Percentiles rank a stretch among this genome's conserved stretches.
Evolutionary conservation across 2,329 filamentous ascomycete genomes (phyloP).

Genomic region (Aspergillus sp.): DNA sequence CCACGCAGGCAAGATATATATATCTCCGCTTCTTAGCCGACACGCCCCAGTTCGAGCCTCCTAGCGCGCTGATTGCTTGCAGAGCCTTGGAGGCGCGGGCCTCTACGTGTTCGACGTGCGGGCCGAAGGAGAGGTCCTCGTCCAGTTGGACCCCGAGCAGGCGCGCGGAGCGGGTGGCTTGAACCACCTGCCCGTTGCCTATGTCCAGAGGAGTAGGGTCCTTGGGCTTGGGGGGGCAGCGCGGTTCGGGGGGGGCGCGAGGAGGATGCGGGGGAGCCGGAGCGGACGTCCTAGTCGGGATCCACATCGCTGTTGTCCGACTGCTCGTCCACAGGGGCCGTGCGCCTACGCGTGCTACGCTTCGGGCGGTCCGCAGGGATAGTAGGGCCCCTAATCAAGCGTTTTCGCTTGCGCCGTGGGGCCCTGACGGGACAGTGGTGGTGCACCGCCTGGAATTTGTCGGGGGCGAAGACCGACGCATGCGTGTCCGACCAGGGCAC

Average conservation of each 20-base stretch:
- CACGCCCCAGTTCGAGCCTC: neutral
- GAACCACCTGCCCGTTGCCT: neutral
- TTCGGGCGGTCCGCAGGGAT: no score
- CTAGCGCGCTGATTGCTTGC: neutral
- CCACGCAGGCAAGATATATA: neutral
- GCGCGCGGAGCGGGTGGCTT: neutral
- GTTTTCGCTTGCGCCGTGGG: no score
- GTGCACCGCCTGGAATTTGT: no score
- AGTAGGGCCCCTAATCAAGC: no score
- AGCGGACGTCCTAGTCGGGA: no score
- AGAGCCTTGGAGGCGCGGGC: neutral
- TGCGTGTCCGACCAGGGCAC: no score
- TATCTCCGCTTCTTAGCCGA: neutral
- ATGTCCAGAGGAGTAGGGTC: neutral
- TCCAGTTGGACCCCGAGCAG: neutral
- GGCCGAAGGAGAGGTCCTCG: neutral
- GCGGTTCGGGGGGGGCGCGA: no score
- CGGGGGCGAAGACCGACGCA: no score
- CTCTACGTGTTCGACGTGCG: neutral
- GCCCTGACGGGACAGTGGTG: no score
- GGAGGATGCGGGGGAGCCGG: slow-evolving; percentile 2
- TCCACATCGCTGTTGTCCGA: no score
- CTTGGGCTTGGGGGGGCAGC: neutral
- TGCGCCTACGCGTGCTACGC: no score
- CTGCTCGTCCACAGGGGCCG: no score